Base-by-base conservation (phyloP, 192 early-diverging fungal species). In the Coemansia sp. region DNA sequence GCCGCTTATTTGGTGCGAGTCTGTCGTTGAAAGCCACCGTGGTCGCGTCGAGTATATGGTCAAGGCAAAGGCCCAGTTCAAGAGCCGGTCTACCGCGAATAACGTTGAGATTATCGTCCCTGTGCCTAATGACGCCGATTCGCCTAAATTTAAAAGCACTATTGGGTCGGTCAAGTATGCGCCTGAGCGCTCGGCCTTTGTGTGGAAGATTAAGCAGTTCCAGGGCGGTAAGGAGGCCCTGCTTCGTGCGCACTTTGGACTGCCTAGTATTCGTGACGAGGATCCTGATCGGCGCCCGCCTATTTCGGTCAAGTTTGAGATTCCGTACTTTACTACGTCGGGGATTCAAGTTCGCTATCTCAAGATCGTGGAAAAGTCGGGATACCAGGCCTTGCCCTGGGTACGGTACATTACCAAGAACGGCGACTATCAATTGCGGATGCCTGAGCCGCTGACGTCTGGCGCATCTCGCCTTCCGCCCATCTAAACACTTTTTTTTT, bases 131-230 rank as follows among this genome's bases (percentile, higher is more conserved):
- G 98, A 99, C 84, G 94, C 95, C 1, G 98, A 98, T 68, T 90
- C 95, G 68, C 95, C 95, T 32, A 94, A 92, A 74, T 99, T 99
- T 83, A 96, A 94, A 86, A 86, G 86, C 63, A 93, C 90, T 19
- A 90, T 94, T 68, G 97, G 97, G 0, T 89, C 89, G 9, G 96
- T 93, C 46, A 83, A 87, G 67, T 99, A 99, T 68, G 91, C 88
- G n/a, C 97, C 96, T 9, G 97, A 99, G 72, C 91, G 91, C 71
- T 90, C 92, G 42, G 92, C 93, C 40, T 86, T 98, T 60, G 91
- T 99, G 13, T 99, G 97, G 97, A 97, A 95, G 78, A 95, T 99
- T 68, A 96, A 96, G 83, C 92, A 95, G 72, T 98, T 99, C 86
- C 94, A 93, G 64, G 97, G 97, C 45, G 95, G 95, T 62, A 97